Evolutionary conservation across 352 stramenopile species (phyloP), one percentile per base, ranked within the genome.

Genomic region (Pythium myriotylum): DNA sequence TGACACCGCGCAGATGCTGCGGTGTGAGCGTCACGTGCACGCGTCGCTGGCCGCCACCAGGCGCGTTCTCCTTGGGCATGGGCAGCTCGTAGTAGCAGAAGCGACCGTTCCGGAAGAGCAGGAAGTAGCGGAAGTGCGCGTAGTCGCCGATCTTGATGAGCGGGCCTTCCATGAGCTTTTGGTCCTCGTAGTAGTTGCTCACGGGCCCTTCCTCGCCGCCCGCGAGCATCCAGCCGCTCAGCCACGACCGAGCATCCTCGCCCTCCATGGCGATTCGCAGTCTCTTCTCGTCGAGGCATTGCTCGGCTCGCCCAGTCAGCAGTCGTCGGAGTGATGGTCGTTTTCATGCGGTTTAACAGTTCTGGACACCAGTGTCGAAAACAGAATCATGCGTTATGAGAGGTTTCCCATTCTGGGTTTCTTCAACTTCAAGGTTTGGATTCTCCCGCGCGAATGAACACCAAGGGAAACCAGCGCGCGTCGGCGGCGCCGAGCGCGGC

Each of bases 41-140:
- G 9, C 79, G 65, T 3, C 73, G 68, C 58, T 37, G 67, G 6
- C 47, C 53, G 23, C 35, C 53, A 17, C 53, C 45, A 2, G 48
- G 58, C 4, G 63, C 62, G n/a, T 67, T 57, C 10, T 70, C 53
- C 4, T 75, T 62, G 19, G 77, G 76, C 65, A 94, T 86, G 17
- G 83, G 81, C 50, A 94, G 68, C 65, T 94, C 85, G 64, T 94
- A 94, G 72, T 94, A 94, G 76, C 84, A 92, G 62, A 94, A 88
- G 48, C 83, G 77, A 29, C 85, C 85, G 47, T 91, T 92, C 55
- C 83, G 80, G 61, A 82, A 92, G 7, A 94, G 81, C 47, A 92
- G 54, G 55, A 94, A 94, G 69, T 94, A 94, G 17, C 85, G 83
- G 59, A 90, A 94, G 57, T 92, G 85, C 68, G 85, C 83, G 65